A percentile compares a stretch with the other conserved stretches of the same genome.
Evolutionary conservation across 805 yeast species (phyloP).

Genomic region (Maudiozyma bulderi): DNA sequence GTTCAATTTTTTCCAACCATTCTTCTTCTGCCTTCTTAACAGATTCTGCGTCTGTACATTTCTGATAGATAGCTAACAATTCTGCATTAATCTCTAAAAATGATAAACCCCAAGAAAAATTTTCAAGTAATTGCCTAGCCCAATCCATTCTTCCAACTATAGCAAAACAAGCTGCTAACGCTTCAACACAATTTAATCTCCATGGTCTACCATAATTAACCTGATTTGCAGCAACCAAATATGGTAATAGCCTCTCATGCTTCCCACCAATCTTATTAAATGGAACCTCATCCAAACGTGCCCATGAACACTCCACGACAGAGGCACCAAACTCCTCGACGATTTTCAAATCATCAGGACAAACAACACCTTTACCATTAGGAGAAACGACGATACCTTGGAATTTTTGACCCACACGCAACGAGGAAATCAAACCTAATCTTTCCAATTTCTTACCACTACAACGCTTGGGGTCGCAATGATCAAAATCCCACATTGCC

Average conservation of each 20-base stretch:
- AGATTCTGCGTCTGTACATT: slow-evolving; percentile 73
- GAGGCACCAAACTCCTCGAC: slow-evolving; percentile 86
- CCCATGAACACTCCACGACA: slow-evolving; percentile 98
- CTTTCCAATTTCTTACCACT: slow-evolving; percentile 91
- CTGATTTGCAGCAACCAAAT: slow-evolving; percentile 90
- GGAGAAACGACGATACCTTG: slow-evolving; percentile 89
- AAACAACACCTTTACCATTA: slow-evolving; percentile 79
- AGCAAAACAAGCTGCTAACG: slow-evolving; percentile 92
- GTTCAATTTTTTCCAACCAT: slow-evolving; percentile 62
- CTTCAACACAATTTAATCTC: slow-evolving; percentile 94
- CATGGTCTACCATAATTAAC: slow-evolving; percentile 96
- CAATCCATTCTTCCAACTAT: slow-evolving; percentile 85
- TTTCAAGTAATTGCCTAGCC: slow-evolving; percentile 67
- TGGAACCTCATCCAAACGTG: slow-evolving; percentile 93
- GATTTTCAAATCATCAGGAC: slow-evolving; percentile 72
- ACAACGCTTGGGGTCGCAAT: slow-evolving; percentile 96
- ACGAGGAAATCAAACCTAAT: slow-evolving; percentile 65
- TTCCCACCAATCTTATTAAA: slow-evolving; percentile 86
- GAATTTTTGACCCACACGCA: slow-evolving; percentile 89
- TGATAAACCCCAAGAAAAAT: slow-evolving; percentile 91
- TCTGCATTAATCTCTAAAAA: slow-evolving; percentile 78
- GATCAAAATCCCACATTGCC: slow-evolving; percentile 99
- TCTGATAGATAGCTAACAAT: slow-evolving; percentile 59
- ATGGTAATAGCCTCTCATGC: slow-evolving; percentile 79
- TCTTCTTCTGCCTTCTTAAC: slow-evolving; percentile 61